Evolutionary conservation across 345 rosid species (phyloP).

Genomic region (Stellera chamaejasme): DNA sequence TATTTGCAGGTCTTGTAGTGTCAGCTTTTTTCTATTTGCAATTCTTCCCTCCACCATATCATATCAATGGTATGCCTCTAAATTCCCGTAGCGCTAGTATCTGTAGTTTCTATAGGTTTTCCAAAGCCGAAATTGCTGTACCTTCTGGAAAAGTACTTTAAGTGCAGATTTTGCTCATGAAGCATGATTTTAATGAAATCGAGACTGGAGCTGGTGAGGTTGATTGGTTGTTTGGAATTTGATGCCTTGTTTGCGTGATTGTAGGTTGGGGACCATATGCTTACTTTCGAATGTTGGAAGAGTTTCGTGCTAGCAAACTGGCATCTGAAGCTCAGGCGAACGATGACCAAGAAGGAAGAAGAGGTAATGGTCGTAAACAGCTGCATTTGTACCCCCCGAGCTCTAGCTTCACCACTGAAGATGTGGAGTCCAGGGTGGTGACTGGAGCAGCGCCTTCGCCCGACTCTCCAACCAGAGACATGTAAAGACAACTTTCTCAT

Average conservation of each 20-base stretch:
- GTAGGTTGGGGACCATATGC: slow-evolving; percentile 73
- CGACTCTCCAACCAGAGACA: too few species aligned
- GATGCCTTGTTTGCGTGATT: neutral
- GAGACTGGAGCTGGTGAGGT: too few species aligned
- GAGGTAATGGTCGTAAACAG: slow-evolving; percentile 29
- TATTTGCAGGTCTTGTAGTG: slow-evolving; percentile 38
- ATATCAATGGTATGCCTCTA: slow-evolving; percentile 34
- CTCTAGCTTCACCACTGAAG: slow-evolving; percentile 24
- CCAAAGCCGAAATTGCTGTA: neutral
- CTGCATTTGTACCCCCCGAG: slow-evolving; percentile 24
- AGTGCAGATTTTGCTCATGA: neutral
- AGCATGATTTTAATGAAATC: neutral
- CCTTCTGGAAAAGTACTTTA: neutral
- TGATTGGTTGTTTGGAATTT: slow-evolving; percentile 1
- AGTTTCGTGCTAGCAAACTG: slow-evolving; percentile 13
- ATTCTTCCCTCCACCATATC: slow-evolving; percentile 65
- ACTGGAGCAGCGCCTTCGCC: too few species aligned
- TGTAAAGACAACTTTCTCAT: too few species aligned
- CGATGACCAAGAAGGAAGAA: slow-evolving; percentile 21
- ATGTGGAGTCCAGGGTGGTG: slow-evolving; percentile 25
- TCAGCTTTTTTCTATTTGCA: slow-evolving; percentile 69
- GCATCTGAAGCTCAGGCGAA: slow-evolving; percentile 12
- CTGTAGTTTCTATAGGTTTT: neutral
- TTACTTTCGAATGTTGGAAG: slow-evolving; percentile 48
- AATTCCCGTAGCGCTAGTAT: neutral